Percentiles rank a stretch among this genome's conserved stretches.
phyloP scores from a whole-genome alignment of 805 yeast genomes.

The Lachancea mirantina region DNA sequence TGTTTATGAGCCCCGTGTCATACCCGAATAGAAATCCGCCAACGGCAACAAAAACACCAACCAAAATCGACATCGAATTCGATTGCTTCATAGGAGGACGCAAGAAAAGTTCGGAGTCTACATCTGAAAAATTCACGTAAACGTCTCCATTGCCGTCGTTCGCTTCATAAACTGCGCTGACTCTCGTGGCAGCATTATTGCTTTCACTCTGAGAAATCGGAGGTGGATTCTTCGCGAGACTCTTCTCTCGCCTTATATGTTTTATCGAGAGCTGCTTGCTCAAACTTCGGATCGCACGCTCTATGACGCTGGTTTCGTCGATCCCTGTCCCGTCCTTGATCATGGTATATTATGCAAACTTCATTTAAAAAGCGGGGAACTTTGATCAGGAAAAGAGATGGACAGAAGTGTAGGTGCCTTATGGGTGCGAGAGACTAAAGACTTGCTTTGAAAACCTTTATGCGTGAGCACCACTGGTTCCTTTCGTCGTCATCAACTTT shows the following conservation, averaged over 20 bases:
- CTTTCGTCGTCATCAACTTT: no score
- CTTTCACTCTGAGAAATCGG: no score
- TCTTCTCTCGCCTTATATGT: background rate
- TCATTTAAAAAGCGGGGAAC: no score
- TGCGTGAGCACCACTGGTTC: no score
- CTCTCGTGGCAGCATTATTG: background rate
- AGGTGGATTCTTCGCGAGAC: no score
- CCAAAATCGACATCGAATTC: constrained; percentile 56
- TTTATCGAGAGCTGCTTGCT: constrained; percentile 1
- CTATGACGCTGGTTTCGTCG: background rate
- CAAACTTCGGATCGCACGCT: background rate
- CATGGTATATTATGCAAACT: background rate
- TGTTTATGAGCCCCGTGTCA: constrained; percentile 82
- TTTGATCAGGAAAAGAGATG: no score
- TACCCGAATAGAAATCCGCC: constrained; percentile 89
- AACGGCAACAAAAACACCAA: constrained; percentile 78
- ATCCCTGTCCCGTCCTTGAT: background rate
- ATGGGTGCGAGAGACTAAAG: no score
- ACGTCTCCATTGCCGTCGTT: constrained; percentile 4
- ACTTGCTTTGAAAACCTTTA: no score
- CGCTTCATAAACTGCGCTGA: no score
- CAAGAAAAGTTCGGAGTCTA: constrained; percentile 20
- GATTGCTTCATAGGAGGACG: constrained; percentile 38
- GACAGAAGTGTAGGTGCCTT: no score
- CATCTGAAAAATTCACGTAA: constrained; percentile 8